Evolutionary conservation across 768 basidiomycete species (phyloP).

Genomic region (Rhodotorula toruloides): DNA sequence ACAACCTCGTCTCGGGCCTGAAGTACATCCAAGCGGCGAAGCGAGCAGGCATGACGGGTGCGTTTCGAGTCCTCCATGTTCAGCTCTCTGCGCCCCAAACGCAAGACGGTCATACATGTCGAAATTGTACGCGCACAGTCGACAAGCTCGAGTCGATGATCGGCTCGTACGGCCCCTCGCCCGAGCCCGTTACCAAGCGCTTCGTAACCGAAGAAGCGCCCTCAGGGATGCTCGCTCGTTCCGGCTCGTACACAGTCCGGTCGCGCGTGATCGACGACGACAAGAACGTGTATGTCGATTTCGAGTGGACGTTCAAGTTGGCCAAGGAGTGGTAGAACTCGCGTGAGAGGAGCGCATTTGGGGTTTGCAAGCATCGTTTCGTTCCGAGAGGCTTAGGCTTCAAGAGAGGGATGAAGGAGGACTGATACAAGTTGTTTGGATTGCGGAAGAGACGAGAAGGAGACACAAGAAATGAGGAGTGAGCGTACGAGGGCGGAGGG

Average conservation of each 20-base stretch:
- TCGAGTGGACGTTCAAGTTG: conserved; percentile 86
- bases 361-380: too few relatives aligned
- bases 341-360: too few relatives aligned
- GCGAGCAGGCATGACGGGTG: conserved; percentile 68
- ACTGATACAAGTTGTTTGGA: too few relatives aligned
- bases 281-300: conserved; percentile 65
- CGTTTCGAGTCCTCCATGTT: conserved; percentile 21
- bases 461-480: too few relatives aligned
- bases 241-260: conserved; percentile 68
- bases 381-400: too few relatives aligned
- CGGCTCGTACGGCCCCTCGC: conserved; percentile 78
- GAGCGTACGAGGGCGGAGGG: too few relatives aligned
- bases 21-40: conserved; percentile 70
- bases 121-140: conserved; percentile 52
- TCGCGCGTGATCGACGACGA: conserved; percentile 88
- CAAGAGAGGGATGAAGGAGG: too few relatives aligned
- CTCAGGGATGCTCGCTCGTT: conserved; percentile 76
- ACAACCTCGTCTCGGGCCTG: conserved; percentile 67
- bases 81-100: background rate
- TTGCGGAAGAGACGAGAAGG: too few relatives aligned
- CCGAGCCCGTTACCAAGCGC: conserved; percentile 67
- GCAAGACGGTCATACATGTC: background rate
- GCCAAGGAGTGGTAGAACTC: conserved; percentile 76
- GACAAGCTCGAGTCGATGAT: conserved; percentile 92
- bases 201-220: conserved; percentile 65